Conservation (phyloP, 106 monocot genomes). For the Apostasia shenzhenica region DNA sequence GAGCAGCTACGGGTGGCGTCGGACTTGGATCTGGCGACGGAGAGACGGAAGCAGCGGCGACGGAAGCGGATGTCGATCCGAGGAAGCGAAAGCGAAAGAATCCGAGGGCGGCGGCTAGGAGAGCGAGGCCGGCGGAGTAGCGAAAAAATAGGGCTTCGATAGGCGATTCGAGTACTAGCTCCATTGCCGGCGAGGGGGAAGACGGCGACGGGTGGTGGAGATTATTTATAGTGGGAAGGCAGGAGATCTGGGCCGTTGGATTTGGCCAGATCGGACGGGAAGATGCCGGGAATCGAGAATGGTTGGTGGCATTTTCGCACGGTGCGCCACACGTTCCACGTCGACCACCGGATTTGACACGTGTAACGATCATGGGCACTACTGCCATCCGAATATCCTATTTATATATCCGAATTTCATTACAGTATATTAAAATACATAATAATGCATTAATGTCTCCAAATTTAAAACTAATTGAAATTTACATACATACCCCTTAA, state of each 20-base stretch:
- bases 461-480: not conserved
- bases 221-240: not conserved
- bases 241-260: slow-evolving; percentile 11
- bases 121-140: slow-evolving; percentile 13
- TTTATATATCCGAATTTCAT: not conserved
- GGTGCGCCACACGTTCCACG: not conserved
- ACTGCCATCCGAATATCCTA: too few species aligned
- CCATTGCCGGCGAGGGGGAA: slow-evolving; percentile 6
- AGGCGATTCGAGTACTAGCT: slow-evolving; percentile 8
- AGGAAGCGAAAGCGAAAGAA: slow-evolving; percentile 22
- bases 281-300: slow-evolving; percentile 6
- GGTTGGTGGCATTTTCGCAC: not conserved
- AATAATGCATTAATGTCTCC: too few species aligned
- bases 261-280: not conserved
- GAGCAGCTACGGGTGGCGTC: not conserved
- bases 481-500: not conserved
- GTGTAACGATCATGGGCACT: not conserved
- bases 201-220: not conserved
- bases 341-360: not conserved
- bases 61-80: not conserved
- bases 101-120: slow-evolving; percentile 27
- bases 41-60: not conserved
- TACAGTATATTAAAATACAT: not conserved
- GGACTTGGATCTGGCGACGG: not conserved
- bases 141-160: slow-evolving; percentile 18